phyloP scores from a whole-genome alignment of 1,139 yeast species.

The Magnusiomyces clavatus region DNA sequence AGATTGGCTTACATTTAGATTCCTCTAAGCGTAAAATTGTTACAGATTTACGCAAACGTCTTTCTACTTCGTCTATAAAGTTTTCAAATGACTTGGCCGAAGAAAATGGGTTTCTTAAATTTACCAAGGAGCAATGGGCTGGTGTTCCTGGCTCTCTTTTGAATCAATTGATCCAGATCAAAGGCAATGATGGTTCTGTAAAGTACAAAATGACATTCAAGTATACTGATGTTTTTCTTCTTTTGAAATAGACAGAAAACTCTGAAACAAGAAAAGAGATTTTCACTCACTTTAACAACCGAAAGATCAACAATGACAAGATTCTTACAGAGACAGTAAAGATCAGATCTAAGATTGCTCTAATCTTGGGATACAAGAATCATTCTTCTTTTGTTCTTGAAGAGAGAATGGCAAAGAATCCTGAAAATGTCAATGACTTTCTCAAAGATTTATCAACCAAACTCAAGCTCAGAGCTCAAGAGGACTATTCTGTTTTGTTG shows the following conservation, averaged over 20 bases:
- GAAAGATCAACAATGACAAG: constrained; percentile 51
- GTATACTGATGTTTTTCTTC: constrained; percentile 72
- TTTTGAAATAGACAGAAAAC: constrained; percentile 56
- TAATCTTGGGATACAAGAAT: constrained; percentile 54
- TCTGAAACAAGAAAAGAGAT: constrained; percentile 61
- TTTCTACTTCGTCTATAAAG: constrained; percentile 49
- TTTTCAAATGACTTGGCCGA: constrained; percentile 64
- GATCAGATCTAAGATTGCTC: constrained; percentile 55
- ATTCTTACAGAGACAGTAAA: constrained; percentile 52
- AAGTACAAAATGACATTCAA: constrained; percentile 66
- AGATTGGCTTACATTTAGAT: constrained; percentile 59
- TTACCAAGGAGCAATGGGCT: constrained; percentile 55
- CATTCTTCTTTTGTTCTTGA: constrained; percentile 66
- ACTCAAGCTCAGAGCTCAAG: constrained; percentile 49
- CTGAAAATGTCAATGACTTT: constrained; percentile 51
- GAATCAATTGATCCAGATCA: constrained; percentile 45
- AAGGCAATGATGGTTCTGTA: constrained; percentile 32
- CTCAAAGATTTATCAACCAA: constrained; percentile 53
- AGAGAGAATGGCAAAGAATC: constrained; percentile 70
- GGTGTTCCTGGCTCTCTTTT: constrained; percentile 66
- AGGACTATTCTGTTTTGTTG: constrained; percentile 45
- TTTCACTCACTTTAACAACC: constrained; percentile 57
- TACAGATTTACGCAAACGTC: constrained; percentile 49
- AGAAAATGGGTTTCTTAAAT: constrained; percentile 52
- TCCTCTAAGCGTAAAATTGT: constrained; percentile 48